phyloP scores from a whole-genome alignment of 257 asterid species.

The Echium plantagineum region DNA sequence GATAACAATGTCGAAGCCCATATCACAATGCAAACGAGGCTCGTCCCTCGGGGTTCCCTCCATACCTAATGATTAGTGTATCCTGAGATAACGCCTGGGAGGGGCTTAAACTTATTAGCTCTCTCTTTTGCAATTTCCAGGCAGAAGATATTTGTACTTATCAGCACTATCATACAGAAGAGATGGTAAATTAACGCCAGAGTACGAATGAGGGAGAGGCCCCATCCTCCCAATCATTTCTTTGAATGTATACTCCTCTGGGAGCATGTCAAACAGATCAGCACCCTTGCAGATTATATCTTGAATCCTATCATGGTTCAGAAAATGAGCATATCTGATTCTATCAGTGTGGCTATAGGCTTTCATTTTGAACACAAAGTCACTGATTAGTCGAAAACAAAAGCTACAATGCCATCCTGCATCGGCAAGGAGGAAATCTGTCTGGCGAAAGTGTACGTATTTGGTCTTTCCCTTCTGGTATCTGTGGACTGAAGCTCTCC shows the following conservation, averaged over 20 bases:
- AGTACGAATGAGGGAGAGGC: slow-evolving; percentile 45
- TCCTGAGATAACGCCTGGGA: neutral
- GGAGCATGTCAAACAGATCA: slow-evolving; percentile 54
- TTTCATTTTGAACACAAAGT: slow-evolving; percentile 64
- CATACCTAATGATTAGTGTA: too few species aligned
- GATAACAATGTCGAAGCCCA: slow-evolving; percentile 3
- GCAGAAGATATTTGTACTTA: slow-evolving; percentile 40
- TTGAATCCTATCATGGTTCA: slow-evolving; percentile 48
- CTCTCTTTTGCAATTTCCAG: slow-evolving; percentile 53
- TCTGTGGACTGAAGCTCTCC: slow-evolving; percentile 67
- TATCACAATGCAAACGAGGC: neutral
- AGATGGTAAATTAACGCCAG: slow-evolving; percentile 53
- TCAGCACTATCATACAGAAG: slow-evolving; percentile 39
- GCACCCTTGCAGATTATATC: slow-evolving; percentile 49
- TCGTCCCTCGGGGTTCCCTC: too few species aligned
- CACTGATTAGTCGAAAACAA: slow-evolving; percentile 47
- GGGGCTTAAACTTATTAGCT: slow-evolving; percentile 18
- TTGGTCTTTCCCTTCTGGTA: slow-evolving; percentile 35
- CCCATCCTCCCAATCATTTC: slow-evolving; percentile 64
- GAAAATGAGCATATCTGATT: slow-evolving; percentile 40
- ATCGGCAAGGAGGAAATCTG: slow-evolving; percentile 44
- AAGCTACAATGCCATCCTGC: slow-evolving; percentile 84
- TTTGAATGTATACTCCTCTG: slow-evolving; percentile 59
- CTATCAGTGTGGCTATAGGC: slow-evolving; percentile 64
- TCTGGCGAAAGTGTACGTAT: slow-evolving; percentile 52